Evolutionary conservation across 2,329 filamentous ascomycete species (phyloP), one percentile per base, ranked within the genome.

Genomic region (Mariannaea elegans): DNA sequence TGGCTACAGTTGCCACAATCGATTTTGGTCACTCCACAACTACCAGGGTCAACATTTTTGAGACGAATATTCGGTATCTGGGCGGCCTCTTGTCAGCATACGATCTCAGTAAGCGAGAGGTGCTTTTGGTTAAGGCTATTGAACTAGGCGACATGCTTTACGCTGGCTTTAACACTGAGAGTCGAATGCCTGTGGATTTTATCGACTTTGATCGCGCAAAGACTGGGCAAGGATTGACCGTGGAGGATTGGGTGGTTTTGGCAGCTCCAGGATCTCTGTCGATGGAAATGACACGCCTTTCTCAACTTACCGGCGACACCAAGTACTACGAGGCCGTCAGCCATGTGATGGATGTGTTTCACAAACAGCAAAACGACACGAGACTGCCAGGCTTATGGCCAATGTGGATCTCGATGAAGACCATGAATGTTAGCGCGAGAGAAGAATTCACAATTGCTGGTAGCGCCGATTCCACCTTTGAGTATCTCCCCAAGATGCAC

Each of bases 281-380:
- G 6, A 75, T 94, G 69, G 91, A 94, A 71, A 92, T 94, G 72
- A 92, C 89, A 1, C 81, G 90, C 6, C 80, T 94, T 38, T 88
- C 89, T 6, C 91, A 93, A 73, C 76, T 94, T 32, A 92, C 90
- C 0, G 86, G 86, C 31, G 82, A 93, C 60, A 76, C 83, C 46
- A 92, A 90, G 71, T 94, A 90, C 76, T 93, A 90, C 71, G 91
- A 94, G 71, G 91, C 91, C 1, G 84, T 93, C 55, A 87, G 89
- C 56, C 84, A 90, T 7, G 86, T 96, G 42, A 91, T 90, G 10
- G 83, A 89, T 57, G 83, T 88, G 14, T 81, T 96, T 16, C 82
- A 89, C 49, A 78, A 82, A 38, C 84, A 86, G 52, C 92, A 95
- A 75, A 86, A 87, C 67, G 75, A 80, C 5, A 93, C 91, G 0